phyloP scores from a whole-genome alignment of 2,329 filamentous ascomycete genomes.

The Fusarium virguliforme region DNA sequence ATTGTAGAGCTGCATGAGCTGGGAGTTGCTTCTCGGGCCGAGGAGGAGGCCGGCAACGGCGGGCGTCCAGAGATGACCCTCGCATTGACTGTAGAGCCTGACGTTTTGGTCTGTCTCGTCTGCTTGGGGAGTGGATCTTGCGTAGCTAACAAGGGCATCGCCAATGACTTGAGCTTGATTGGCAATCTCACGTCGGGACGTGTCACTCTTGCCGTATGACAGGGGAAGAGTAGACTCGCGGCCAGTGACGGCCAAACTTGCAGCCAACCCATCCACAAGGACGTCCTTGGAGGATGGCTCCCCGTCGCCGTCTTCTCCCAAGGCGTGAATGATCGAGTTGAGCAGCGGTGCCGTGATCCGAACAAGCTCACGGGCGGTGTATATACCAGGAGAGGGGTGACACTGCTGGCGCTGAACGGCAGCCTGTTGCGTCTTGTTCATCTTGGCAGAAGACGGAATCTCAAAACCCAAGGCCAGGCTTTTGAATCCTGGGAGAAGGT shows the following conservation, averaged over 20 bases:
- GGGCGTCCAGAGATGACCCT: conserved; percentile 3
- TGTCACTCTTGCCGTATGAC: conserved; percentile 4
- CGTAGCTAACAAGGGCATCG: not conserved
- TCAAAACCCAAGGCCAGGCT: not conserved
- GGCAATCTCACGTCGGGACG: not conserved
- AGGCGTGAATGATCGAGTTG: not conserved
- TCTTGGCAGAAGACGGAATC: not conserved
- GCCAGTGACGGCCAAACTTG: not conserved
- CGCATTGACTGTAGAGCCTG: not conserved
- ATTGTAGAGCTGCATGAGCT: conserved; percentile 3
- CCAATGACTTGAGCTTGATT: not conserved
- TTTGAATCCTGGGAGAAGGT: not conserved
- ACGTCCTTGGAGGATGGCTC: conserved; percentile 2
- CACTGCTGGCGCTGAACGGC: not conserved
- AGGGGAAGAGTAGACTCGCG: not conserved
- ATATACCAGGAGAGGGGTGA: not conserved
- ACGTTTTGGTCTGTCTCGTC: not conserved
- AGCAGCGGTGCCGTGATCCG: not conserved
- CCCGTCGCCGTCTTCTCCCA: not conserved
- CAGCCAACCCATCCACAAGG: not conserved
- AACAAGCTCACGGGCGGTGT: not conserved
- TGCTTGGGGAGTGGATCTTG: not conserved
- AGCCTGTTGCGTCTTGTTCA: not conserved
- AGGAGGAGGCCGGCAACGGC: not conserved
- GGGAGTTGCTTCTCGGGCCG: not conserved